Conservation (phyloP, 306 rosid genomes). For the Ziziphus jujuba region DNA sequence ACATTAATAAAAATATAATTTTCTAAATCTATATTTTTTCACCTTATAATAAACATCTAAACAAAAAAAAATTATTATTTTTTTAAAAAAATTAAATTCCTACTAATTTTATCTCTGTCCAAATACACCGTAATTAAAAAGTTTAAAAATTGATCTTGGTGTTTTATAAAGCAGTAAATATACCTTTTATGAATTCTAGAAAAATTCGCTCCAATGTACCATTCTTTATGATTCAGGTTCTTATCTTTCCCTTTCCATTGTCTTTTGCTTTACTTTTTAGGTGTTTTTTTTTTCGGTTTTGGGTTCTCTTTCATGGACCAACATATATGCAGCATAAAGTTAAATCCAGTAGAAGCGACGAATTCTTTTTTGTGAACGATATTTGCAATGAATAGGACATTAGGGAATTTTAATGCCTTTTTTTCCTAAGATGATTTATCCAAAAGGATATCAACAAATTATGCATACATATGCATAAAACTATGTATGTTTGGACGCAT, state of each 20-base stretch:
- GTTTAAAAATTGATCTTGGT: too few relatives aligned
- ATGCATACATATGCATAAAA: too few relatives aligned
- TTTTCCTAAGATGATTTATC: not conserved
- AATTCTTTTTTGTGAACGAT: not conserved
- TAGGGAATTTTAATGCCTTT: not conserved
- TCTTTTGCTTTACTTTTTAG: not conserved
- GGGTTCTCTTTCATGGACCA: not conserved
- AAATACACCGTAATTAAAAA: too few relatives aligned
- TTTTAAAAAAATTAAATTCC: too few relatives aligned
- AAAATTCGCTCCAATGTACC: not conserved
- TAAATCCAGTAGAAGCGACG: not conserved
- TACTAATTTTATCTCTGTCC: too few relatives aligned
- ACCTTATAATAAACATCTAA: too few relatives aligned
- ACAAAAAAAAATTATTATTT: too few relatives aligned
- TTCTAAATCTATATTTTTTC: too few relatives aligned
- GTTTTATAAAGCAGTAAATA: not conserved
- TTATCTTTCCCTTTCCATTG: constrained; percentile 7
- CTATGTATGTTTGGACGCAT: not conserved
- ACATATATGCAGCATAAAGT: not conserved
- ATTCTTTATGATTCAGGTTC: not conserved
- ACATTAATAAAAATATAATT: too few relatives aligned
- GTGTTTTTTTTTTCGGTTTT: not conserved
- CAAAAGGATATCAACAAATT: not conserved
- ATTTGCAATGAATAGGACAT: constrained; percentile 2
- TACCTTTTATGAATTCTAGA: not conserved